phyloP scores from a whole-genome alignment of 1,284 basidiomycete genomes.

The Puccinia hordei region DNA sequence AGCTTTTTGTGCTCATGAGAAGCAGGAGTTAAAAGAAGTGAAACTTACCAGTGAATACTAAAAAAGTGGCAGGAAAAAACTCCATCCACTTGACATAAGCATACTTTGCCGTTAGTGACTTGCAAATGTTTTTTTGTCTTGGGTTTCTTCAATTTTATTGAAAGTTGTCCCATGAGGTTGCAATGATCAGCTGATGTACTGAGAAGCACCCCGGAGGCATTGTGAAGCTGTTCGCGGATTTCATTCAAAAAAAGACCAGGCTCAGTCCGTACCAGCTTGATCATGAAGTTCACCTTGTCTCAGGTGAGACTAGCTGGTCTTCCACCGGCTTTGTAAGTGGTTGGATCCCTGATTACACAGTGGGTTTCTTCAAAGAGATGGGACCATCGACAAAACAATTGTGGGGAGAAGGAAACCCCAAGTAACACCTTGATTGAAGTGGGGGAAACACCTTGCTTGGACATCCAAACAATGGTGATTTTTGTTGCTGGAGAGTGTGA shows the following conservation, averaged over 20 bases:
- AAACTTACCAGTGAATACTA: slow-evolving; percentile 24
- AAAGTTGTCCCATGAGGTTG: no score
- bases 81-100: neutral
- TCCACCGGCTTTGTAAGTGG: neutral
- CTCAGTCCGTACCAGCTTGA: neutral
- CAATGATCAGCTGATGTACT: neutral
- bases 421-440: neutral
- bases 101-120: neutral
- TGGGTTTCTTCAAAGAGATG: neutral
- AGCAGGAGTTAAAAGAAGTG: neutral
- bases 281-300: neutral
- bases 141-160: neutral
- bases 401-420: neutral
- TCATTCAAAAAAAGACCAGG: neutral
- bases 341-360: neutral
- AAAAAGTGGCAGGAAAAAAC: neutral
- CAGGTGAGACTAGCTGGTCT: neutral
- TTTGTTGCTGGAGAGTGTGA: neutral
- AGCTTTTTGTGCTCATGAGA: neutral
- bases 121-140: neutral
- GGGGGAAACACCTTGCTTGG: neutral
- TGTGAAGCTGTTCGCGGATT: neutral
- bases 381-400: neutral
- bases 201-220: neutral
- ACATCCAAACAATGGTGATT: neutral